phyloP scores from a whole-genome alignment of 257 asterid species.

The Fraxinus americana region DNA sequence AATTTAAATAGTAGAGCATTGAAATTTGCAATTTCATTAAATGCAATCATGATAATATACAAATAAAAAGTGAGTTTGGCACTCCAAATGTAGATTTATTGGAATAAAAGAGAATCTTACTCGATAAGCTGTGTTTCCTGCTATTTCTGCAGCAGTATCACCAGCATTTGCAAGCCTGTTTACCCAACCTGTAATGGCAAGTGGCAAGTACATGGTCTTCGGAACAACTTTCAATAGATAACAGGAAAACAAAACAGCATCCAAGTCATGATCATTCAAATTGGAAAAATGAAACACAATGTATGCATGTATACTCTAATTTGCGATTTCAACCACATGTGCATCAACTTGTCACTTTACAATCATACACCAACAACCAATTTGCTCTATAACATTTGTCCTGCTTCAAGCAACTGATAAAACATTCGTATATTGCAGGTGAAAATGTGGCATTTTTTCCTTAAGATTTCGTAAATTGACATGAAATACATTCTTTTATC shows the following conservation, averaged over 20 bases:
- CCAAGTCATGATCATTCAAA: conserved; percentile 15
- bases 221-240: not conserved
- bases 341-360: not conserved
- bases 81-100: not conserved
- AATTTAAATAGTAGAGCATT: too few relatives aligned
- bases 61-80: too few relatives aligned
- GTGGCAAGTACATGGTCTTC: conserved; percentile 20
- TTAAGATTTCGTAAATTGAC: not conserved
- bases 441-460: not conserved
- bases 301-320: conserved; percentile 9
- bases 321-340: not conserved
- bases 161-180: conserved; percentile 98
- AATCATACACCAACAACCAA: not conserved
- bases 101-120: conserved; percentile 41
- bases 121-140: conserved; percentile 83
- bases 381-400: not conserved
- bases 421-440: not conserved
- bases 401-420: not conserved
- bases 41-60: too few relatives aligned
- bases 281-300: conserved; percentile 5
- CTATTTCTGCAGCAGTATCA: conserved; percentile 89
- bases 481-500: conserved; percentile 1
- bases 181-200: conserved; percentile 75
- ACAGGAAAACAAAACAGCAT: not conserved
- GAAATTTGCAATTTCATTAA: too few relatives aligned